These are phyloP conservation scores for Magnolia changhungtana DNA, from an alignment of 164 flowering plant genomes.

Conservation along the genomic window DNA sequence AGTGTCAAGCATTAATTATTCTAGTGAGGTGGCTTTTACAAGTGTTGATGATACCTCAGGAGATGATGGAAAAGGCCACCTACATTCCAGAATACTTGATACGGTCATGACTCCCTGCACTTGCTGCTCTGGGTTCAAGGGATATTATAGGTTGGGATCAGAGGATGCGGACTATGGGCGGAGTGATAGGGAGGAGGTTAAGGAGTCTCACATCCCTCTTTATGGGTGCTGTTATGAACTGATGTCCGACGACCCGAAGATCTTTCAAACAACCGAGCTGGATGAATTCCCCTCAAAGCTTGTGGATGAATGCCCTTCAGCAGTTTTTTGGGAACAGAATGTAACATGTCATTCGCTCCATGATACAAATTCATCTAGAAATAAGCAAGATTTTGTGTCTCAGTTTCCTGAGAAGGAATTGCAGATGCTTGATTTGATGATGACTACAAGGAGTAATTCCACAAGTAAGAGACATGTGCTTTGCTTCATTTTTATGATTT, in stretches of 20 bases:
- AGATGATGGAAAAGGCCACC: constrained; percentile 20
- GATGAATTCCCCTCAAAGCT: constrained; percentile 19
- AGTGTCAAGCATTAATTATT: constrained; percentile 21
- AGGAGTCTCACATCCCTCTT: constrained; percentile 9
- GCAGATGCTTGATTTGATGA: constrained; percentile 5
- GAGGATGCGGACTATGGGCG: constrained; percentile 1
- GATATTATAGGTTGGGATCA: constrained; percentile 15
- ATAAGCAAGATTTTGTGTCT: background rate
- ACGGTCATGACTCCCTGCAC: constrained; percentile 25
- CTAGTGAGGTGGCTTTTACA: constrained; percentile 26
- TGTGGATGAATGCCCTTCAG: constrained; percentile 19
- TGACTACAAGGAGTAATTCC: constrained; percentile 1
- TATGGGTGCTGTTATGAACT: constrained; percentile 8
- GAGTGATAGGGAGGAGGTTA: constrained; percentile 3
- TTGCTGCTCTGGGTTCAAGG: constrained; percentile 25
- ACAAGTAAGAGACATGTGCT: constrained; percentile 8
- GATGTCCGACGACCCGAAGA: constrained; percentile 10
- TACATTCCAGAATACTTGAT: constrained; percentile 20
- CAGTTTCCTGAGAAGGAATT: constrained; percentile 5
- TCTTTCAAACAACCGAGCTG: constrained; percentile 28
- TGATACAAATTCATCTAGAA: background rate
- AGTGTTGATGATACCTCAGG: constrained; percentile 8
- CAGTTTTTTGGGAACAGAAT: constrained; percentile 11
- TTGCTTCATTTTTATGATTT: background rate
- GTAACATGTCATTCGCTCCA: background rate